Evolutionary conservation across 2,329 filamentous ascomycete species (phyloP).

Genomic region (Cordyceps cateniannulata): DNA sequence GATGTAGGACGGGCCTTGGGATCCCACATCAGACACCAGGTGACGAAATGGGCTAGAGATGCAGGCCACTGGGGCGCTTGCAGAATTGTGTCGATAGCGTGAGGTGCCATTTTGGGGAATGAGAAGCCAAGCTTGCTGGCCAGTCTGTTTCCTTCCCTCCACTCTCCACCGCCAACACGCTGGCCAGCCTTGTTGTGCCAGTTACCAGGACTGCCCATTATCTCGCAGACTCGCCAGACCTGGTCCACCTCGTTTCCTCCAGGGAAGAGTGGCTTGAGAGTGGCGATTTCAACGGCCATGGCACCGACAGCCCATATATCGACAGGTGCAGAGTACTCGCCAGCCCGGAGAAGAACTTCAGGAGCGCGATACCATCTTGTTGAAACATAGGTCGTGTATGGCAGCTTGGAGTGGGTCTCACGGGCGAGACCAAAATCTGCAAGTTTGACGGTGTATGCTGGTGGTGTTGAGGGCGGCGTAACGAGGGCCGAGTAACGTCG

Average conservation of each 20-base stretch:
- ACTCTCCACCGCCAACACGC: slow-evolving; percentile 89
- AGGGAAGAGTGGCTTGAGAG: slow-evolving; percentile 91
- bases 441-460: slow-evolving; percentile 93
- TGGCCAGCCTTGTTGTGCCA: slow-evolving; percentile 92
- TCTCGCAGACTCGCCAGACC: slow-evolving; percentile 97
- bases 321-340: slow-evolving; percentile 94
- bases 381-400: slow-evolving; percentile 97
- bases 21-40: slow-evolving; percentile 99
- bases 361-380: slow-evolving; percentile 97
- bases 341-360: slow-evolving; percentile 86
- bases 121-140: slow-evolving; percentile 97
- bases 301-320: slow-evolving; percentile 98
- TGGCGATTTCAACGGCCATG: slow-evolving; percentile 97
- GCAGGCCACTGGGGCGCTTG: slow-evolving; percentile 87
- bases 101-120: slow-evolving; percentile 98
- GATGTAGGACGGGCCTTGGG: slow-evolving; percentile 88
- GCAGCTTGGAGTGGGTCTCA: slow-evolving; percentile 91
- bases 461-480: slow-evolving; percentile 90
- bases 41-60: slow-evolving; percentile 85
- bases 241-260: slow-evolving; percentile 98
- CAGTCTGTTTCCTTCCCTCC: slow-evolving; percentile 88
- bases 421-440: slow-evolving; percentile 96
- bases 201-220: slow-evolving; percentile 97
- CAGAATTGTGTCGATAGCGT: slow-evolving; percentile 90
- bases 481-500: slow-evolving; percentile 88